Percentiles rank a stretch among this genome's conserved stretches.
phyloP scores from a whole-genome alignment of 1,284 basidiomycete species.

The Heliocybe sulcata region DNA sequence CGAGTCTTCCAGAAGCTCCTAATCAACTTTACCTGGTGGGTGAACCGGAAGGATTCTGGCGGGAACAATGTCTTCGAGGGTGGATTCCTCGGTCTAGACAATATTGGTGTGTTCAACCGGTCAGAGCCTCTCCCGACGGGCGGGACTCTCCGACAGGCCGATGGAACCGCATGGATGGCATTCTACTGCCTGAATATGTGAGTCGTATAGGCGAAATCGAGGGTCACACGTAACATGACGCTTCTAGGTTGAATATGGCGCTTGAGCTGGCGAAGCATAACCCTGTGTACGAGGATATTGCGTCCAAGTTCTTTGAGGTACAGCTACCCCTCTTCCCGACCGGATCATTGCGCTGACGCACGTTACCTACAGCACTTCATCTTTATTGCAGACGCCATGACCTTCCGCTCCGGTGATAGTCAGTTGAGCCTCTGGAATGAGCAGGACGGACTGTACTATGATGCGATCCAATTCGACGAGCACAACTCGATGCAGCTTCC shows the following conservation, averaged over 20 bases:
- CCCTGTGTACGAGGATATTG: conserved; percentile 96
- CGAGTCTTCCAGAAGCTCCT: conserved; percentile 97
- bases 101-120: conserved; percentile 97
- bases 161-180: conserved; percentile 99
- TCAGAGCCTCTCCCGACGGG: conserved; percentile 95
- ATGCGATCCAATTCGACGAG: conserved; percentile 88
- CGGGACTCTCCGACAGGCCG: conserved; percentile 87
- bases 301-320: conserved; percentile 97
- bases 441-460: conserved; percentile 96
- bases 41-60: conserved; percentile 93
- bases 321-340: conserved; percentile 9
- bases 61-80: conserved; percentile 98
- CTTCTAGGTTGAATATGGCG: conserved; percentile 84
- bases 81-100: conserved; percentile 96
- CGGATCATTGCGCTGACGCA: conserved; percentile 8
- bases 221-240: background rate
- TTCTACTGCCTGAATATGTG: conserved; percentile 97
- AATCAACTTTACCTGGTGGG: conserved; percentile 99
- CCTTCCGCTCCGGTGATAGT: conserved; percentile 72
- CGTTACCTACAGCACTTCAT: conserved; percentile 72
- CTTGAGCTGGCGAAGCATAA: conserved; percentile 98
- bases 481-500: conserved; percentile 86
- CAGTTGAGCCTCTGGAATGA: conserved; percentile 92
- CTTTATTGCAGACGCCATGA: conserved; percentile 98
- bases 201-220: conserved; percentile 13